phyloP scores from a whole-genome alignment of 2,329 filamentous ascomycete species.

The Cladosporium sp. region DNA sequence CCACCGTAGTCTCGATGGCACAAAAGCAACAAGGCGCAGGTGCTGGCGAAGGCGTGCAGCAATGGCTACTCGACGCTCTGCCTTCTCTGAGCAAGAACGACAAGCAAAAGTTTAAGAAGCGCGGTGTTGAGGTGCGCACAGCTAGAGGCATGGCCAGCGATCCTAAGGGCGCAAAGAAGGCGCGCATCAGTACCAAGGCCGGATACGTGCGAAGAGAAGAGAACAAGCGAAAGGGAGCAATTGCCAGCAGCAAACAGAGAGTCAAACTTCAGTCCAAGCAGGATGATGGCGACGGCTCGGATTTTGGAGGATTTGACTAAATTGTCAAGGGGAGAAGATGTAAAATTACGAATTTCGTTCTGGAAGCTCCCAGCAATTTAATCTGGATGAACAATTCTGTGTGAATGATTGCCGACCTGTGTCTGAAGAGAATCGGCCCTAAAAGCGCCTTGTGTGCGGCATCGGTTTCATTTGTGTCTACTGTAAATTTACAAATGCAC shows the following conservation, averaged over 20 bases:
- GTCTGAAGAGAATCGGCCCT: not conserved
- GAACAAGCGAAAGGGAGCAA: slow-evolving; percentile 58
- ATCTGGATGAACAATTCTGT: not conserved
- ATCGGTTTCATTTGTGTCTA: slow-evolving; percentile 42
- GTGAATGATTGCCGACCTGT: not conserved
- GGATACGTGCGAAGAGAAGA: slow-evolving; percentile 71
- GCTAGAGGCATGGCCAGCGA: slow-evolving; percentile 43
- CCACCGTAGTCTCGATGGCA: slow-evolving; percentile 84
- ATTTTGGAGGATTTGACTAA: slow-evolving; percentile 48
- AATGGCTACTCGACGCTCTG: slow-evolving; percentile 86
- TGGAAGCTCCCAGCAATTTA: not conserved
- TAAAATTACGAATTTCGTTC: not conserved
- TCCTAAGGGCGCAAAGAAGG: slow-evolving; percentile 50
- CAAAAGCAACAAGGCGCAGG: slow-evolving; percentile 63
- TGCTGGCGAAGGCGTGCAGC: slow-evolving; percentile 62
- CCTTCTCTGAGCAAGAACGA: slow-evolving; percentile 82
- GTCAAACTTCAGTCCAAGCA: slow-evolving; percentile 29
- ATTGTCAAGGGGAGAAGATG: not conserved
- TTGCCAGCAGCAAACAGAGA: slow-evolving; percentile 41
- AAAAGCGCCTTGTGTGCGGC: not conserved
- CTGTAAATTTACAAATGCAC: slow-evolving; percentile 86
- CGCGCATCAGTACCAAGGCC: slow-evolving; percentile 80
- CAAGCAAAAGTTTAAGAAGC: slow-evolving; percentile 77
- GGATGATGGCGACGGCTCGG: slow-evolving; percentile 34
- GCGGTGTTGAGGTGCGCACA: slow-evolving; percentile 73